Base-by-base conservation (phyloP, 139 green algal species). In the Micractinium conductrix region DNA sequence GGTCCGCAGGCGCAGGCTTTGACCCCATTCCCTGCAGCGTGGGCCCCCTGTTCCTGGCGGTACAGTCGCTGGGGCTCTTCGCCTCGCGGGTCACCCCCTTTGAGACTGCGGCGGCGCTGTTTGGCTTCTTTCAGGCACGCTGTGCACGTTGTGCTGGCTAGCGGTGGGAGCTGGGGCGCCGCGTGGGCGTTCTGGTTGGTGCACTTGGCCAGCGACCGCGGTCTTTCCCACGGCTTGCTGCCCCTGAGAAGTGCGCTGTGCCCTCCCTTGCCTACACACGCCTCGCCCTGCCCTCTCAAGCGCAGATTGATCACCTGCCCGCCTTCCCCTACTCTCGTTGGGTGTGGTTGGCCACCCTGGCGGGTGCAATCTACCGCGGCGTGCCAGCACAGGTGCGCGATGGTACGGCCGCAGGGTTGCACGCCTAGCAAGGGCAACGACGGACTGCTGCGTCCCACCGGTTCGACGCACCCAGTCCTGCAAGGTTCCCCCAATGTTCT, bases 61-160 rank as follows among this genome's bases (percentile, higher is more conserved):
- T 74, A 2, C 24, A 69, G n/a, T 43, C 35, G 4, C 33, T 86
- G 6, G 42, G 42, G 21, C 40, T n/a, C 24, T 45, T 86, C 35
- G 74, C 38, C 5, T 43, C 38, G 19, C 22, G 44, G 43, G 16
- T 86, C 24, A 37, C 69, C 5, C 42, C 81, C 8, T 81, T 81
- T 24, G 4, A 80, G 9, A 42, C 43, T 1, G 81, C 81, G 1
- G 44, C 81, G 2, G 44, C 44, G 19, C 60, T 74, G n/a, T 86
- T 86, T 63, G 81, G 81, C 10, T 81, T 42, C 69, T 81, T 65
- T n/a, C n/a, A n/a, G n/a, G n/a, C n/a, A n/a, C n/a, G n/a, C n/a
- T n/a, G n/a, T n/a, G n/a, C n/a, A n/a, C n/a, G n/a, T n/a, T n/a
- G n/a, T n/a, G n/a, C n/a, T n/a, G n/a, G n/a, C n/a, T n/a, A n/a